Evolutionary conservation across 2,329 filamentous ascomycete species (phyloP).

Genomic region (Colletotrichum spaethianum): DNA sequence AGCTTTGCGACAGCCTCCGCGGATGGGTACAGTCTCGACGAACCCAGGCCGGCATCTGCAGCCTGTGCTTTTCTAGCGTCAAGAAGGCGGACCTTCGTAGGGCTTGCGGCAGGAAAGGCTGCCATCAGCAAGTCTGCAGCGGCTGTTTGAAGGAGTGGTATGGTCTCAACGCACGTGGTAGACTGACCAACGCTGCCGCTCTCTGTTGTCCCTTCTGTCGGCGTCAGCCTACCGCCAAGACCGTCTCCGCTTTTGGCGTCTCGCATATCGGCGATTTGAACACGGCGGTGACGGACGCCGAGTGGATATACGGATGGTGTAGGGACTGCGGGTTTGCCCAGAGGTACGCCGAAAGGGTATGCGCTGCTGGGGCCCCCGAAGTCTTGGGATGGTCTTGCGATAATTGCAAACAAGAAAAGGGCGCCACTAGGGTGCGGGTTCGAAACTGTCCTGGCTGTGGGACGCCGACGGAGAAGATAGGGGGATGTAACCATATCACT

Average conservation of each 20-base stretch:
- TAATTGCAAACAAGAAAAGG: slow-evolving; percentile 49
- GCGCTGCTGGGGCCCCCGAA: slow-evolving; percentile 57
- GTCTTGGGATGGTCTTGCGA: slow-evolving; percentile 59
- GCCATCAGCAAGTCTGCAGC: slow-evolving; percentile 59
- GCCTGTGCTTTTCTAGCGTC: slow-evolving; percentile 60
- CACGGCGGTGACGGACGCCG: slow-evolving; percentile 57
- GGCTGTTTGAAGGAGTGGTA: slow-evolving; percentile 61
- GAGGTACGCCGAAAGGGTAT: slow-evolving; percentile 58
- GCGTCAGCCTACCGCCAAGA: slow-evolving; percentile 55
- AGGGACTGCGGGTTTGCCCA: slow-evolving; percentile 57
- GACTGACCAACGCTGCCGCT: slow-evolving; percentile 62
- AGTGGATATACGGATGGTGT: slow-evolving; percentile 66
- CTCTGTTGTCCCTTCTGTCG: slow-evolving; percentile 66
- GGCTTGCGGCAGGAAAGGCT: slow-evolving; percentile 62
- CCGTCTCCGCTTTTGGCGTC: slow-evolving; percentile 55
- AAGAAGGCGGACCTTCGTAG: slow-evolving; percentile 54
- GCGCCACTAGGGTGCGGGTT: slow-evolving; percentile 9
- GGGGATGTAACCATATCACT: slow-evolving; percentile 57
- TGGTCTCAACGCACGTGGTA: slow-evolving; percentile 58
- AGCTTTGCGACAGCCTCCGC: slow-evolving; percentile 52
- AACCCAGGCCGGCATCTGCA: slow-evolving; percentile 57
- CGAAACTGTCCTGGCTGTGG: slow-evolving; percentile 54
- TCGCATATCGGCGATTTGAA: slow-evolving; percentile 55
- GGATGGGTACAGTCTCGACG: slow-evolving; percentile 55
- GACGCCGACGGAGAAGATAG: slow-evolving; percentile 53